Percentiles rank a stretch among this genome's conserved stretches.
Evolutionary conservation across 2,329 filamentous ascomycete species (phyloP).

Genomic region (Zymoseptoria ardabiliae): DNA sequence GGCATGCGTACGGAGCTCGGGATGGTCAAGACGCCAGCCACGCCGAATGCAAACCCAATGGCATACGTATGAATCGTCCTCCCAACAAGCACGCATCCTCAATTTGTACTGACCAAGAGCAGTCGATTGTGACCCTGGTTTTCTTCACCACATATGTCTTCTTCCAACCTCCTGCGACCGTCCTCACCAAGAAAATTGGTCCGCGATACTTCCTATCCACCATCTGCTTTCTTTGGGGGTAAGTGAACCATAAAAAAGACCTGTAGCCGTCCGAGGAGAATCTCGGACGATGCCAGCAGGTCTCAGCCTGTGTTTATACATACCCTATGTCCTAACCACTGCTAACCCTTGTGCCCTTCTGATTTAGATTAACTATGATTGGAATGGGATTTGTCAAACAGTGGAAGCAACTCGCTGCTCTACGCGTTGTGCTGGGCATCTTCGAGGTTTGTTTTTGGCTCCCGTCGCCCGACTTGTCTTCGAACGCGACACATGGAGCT

Average conservation of each 20-base stretch:
- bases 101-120: constrained; percentile 21
- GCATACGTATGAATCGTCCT: constrained; percentile 8
- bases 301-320: no score
- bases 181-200: constrained; percentile 59
- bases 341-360: neutral
- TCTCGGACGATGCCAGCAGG: no score
- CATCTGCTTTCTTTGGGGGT: constrained; percentile 48
- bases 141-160: constrained; percentile 67
- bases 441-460: constrained; percentile 61
- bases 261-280: no score
- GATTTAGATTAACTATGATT: constrained; percentile 42
- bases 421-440: constrained; percentile 52
- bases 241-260: neutral
- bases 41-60: neutral
- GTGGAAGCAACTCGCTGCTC: constrained; percentile 45
- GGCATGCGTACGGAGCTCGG: constrained; percentile 41
- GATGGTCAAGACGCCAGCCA: neutral
- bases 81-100: neutral
- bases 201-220: constrained; percentile 18
- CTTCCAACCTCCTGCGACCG: constrained; percentile 62
- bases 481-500: neutral
- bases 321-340: neutral
- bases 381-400: constrained; percentile 54
- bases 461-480: constrained; percentile 8
- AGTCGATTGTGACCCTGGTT: constrained; percentile 59